Conservation (phyloP, 2,329 filamentous ascomycete species). For the Trichothecium sympodiale region DNA sequence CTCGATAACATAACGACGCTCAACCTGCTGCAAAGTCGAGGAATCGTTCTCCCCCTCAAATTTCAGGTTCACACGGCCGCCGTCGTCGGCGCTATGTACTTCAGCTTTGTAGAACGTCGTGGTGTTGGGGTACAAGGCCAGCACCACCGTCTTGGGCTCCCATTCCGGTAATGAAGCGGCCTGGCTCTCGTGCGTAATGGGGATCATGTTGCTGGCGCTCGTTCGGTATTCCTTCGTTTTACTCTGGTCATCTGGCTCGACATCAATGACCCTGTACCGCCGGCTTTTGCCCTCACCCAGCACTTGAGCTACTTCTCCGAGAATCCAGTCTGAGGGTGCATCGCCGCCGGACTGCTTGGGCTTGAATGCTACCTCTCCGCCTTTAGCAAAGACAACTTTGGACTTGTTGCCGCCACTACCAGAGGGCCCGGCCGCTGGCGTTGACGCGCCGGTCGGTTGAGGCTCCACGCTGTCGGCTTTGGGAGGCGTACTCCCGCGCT, state of each 20-base stretch:
- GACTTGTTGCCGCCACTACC: constrained; percentile 18
- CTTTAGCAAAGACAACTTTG: constrained; percentile 47
- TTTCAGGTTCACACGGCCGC: constrained; percentile 50
- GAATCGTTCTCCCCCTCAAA: constrained; percentile 72
- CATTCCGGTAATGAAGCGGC: constrained; percentile 44
- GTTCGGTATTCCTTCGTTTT: constrained; percentile 60
- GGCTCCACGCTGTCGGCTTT: constrained; percentile 48
- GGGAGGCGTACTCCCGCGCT: constrained; percentile 40
- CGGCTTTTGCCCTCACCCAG: constrained; percentile 67
- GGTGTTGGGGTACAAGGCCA: constrained; percentile 72
- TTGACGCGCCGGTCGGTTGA: constrained; percentile 20
- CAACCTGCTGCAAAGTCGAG: constrained; percentile 64
- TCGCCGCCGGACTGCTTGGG: constrained; percentile 41
- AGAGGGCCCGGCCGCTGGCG: constrained; percentile 6
- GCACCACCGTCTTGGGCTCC: constrained; percentile 58
- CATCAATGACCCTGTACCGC: constrained; percentile 70
- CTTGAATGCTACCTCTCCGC: constrained; percentile 57
- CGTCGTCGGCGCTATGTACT: constrained; percentile 56
- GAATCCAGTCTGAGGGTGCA: constrained; percentile 51
- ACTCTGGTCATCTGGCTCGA: constrained; percentile 60
- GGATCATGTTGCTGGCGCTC: constrained; percentile 64
- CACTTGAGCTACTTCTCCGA: constrained; percentile 67
- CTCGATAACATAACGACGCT: constrained; percentile 66
- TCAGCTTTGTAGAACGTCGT: constrained; percentile 81
- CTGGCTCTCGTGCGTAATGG: constrained; percentile 49